Conservation (phyloP, 2,329 filamentous ascomycete species). For the Hypoxylon sp. region DNA sequence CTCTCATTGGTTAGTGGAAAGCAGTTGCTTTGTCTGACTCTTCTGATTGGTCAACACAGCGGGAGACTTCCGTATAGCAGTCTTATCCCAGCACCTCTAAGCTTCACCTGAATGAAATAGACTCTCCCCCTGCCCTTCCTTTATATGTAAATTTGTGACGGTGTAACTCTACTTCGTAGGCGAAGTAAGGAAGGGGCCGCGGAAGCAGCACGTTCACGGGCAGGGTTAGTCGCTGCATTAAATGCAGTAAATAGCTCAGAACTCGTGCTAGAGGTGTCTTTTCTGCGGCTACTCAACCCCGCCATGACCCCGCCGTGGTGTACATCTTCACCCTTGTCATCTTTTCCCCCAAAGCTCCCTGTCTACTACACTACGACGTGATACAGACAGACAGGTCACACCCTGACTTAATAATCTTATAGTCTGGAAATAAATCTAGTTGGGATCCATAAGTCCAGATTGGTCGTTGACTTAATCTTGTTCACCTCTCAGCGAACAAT, state of each 20-base stretch:
- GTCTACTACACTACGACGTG: background rate
- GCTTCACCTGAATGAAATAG: slow-evolving; percentile 16
- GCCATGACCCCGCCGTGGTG: slow-evolving; percentile 37
- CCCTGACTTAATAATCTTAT: slow-evolving; percentile 16
- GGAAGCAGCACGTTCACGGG: slow-evolving; percentile 20
- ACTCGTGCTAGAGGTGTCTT: slow-evolving; percentile 40
- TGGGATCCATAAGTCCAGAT: slow-evolving; percentile 30
- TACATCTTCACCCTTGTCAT: slow-evolving; percentile 32
- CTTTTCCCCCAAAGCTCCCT: background rate
- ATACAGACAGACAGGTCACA: background rate
- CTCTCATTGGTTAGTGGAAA: slow-evolving; percentile 17
- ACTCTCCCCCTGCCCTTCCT: slow-evolving; percentile 1
- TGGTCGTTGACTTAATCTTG: slow-evolving; percentile 8
- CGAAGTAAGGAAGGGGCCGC: slow-evolving; percentile 30
- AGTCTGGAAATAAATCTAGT: slow-evolving; percentile 28
- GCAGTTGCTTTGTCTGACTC: slow-evolving; percentile 37
- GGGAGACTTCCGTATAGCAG: slow-evolving; percentile 12
- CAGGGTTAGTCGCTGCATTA: slow-evolving; percentile 25
- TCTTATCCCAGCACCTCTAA: slow-evolving; percentile 20
- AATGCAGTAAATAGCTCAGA: slow-evolving; percentile 38
- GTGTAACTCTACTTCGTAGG: slow-evolving; percentile 29
- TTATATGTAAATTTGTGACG: slow-evolving; percentile 19
- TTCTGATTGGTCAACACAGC: slow-evolving; percentile 38
- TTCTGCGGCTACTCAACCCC: slow-evolving; percentile 32
- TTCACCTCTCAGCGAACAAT: slow-evolving; percentile 6